phyloP scores from a whole-genome alignment of 805 yeast species.

The Zygosaccharomyces rouxii region DNA sequence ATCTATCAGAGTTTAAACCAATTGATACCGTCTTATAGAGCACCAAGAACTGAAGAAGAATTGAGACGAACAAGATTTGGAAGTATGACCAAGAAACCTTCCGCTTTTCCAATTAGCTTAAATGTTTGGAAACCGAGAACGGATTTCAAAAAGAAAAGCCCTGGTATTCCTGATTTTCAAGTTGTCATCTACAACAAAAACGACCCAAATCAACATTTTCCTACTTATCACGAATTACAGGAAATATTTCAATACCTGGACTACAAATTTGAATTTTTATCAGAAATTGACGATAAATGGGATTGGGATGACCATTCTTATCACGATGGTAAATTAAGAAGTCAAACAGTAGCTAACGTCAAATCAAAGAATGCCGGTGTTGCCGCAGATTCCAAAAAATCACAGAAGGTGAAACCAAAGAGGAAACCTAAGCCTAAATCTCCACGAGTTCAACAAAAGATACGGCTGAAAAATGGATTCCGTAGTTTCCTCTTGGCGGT shows the following conservation, averaged over 20 bases:
- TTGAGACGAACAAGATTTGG: background rate
- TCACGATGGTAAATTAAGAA: slow-evolving; percentile 14
- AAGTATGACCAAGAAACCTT: background rate
- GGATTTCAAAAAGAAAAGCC: slow-evolving; percentile 61
- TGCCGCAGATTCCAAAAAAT: slow-evolving; percentile 2
- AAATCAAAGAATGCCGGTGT: slow-evolving; percentile 7
- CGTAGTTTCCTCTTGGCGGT: slow-evolving; percentile 57
- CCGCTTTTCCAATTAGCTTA: slow-evolving; percentile 41
- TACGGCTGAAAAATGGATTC: slow-evolving; percentile 49
- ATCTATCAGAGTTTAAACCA: slow-evolving; percentile 32
- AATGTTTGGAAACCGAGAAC: slow-evolving; percentile 84
- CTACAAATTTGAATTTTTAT: slow-evolving; percentile 33
- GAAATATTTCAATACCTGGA: slow-evolving; percentile 33
- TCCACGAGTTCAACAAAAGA: slow-evolving; percentile 33
- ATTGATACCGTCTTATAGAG: slow-evolving; percentile 23
- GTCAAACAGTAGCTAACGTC: slow-evolving; percentile 6
- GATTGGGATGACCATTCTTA: slow-evolving; percentile 25
- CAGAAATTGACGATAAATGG: slow-evolving; percentile 22
- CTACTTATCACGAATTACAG: slow-evolving; percentile 43
- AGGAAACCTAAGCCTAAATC: slow-evolving; percentile 16
- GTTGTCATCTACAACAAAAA: slow-evolving; percentile 53
- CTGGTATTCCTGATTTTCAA: slow-evolving; percentile 73
- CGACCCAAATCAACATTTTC: slow-evolving; percentile 38
- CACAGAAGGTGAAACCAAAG: slow-evolving; percentile 8
- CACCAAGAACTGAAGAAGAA: slow-evolving; percentile 10